Conservation (phyloP, 768 basidiomycete species). For the Lactifluus piperatus region DNA sequence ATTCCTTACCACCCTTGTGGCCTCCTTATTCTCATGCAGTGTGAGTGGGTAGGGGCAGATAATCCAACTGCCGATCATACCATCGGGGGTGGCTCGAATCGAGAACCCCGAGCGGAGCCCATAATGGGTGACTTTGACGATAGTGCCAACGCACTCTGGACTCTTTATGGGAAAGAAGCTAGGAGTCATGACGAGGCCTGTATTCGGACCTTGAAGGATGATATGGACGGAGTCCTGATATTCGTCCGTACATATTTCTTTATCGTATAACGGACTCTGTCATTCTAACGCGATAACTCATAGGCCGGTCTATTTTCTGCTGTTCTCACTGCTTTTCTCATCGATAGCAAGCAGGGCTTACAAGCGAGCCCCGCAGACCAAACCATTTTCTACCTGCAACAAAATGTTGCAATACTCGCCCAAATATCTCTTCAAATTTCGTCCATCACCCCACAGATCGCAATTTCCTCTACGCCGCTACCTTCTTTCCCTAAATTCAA, state of each 20-base stretch:
- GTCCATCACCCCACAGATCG: background rate
- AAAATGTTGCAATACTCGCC: background rate
- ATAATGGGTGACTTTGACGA: conserved; percentile 26
- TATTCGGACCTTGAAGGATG: conserved; percentile 31
- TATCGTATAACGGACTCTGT: background rate
- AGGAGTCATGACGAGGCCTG: conserved; percentile 28
- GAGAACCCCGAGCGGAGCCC: background rate
- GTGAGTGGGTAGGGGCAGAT: too few relatives aligned
- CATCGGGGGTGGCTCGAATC: background rate
- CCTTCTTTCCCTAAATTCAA: conserved; percentile 7
- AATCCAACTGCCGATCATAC: too few relatives aligned
- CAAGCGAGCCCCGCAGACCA: background rate
- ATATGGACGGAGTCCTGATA: conserved; percentile 35
- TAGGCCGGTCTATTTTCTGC: background rate
- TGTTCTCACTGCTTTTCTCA: background rate
- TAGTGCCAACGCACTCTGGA: conserved; percentile 33
- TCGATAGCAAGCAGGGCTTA: background rate
- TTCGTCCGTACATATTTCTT: conserved; percentile 26
- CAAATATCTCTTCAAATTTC: conserved; percentile 12
- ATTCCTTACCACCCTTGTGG: too few relatives aligned
- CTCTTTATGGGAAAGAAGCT: conserved; percentile 30
- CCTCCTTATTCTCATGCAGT: too few relatives aligned
- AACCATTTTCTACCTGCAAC: background rate
- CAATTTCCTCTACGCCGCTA: background rate
- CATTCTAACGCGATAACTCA: background rate